Percentiles rank a stretch among this genome's conserved stretches.
These are phyloP conservation scores for Basidiobolus heterosporus DNA, from an alignment of 371 early-diverging fungal species.

Conservation along the genomic window DNA sequence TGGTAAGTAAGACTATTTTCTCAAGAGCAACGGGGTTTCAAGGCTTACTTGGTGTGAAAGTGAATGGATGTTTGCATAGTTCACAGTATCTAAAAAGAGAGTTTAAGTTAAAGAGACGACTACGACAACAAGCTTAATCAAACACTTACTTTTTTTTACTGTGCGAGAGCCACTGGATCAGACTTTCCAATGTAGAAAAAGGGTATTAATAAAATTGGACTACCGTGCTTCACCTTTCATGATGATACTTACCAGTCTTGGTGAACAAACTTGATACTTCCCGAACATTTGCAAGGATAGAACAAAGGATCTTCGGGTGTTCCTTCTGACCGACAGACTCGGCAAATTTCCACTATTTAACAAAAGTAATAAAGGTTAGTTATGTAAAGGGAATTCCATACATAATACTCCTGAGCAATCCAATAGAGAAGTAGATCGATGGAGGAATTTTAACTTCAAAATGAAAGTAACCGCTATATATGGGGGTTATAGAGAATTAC, in stretches of 20 bases:
- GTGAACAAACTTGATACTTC: slow-evolving; percentile 80
- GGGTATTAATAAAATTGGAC: slow-evolving; percentile 2
- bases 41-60: slow-evolving; percentile 63
- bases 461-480: too few relatives aligned
- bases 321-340: slow-evolving; percentile 74
- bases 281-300: slow-evolving; percentile 87
- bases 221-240: neutral
- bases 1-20: neutral
- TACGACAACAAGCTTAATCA: neutral
- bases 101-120: slow-evolving; percentile 1
- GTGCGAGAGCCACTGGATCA: slow-evolving; percentile 77
- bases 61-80: slow-evolving; percentile 69
- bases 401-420: neutral
- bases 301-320: slow-evolving; percentile 68
- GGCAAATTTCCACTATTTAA: slow-evolving; percentile 49
- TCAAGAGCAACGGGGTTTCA: neutral
- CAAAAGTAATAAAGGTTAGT: neutral
- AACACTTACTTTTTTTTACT: slow-evolving; percentile 51
- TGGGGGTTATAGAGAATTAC: too few relatives aligned
- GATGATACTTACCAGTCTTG: slow-evolving; percentile 51
- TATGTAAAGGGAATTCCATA: too few relatives aligned
- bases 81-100: slow-evolving; percentile 53
- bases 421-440: too few relatives aligned
- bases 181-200: slow-evolving; percentile 15
- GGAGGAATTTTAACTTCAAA: too few relatives aligned